These are phyloP conservation scores for Eimeria acervulina DNA, from an alignment of 169 alveolate species.

Conservation along the genomic window DNA sequence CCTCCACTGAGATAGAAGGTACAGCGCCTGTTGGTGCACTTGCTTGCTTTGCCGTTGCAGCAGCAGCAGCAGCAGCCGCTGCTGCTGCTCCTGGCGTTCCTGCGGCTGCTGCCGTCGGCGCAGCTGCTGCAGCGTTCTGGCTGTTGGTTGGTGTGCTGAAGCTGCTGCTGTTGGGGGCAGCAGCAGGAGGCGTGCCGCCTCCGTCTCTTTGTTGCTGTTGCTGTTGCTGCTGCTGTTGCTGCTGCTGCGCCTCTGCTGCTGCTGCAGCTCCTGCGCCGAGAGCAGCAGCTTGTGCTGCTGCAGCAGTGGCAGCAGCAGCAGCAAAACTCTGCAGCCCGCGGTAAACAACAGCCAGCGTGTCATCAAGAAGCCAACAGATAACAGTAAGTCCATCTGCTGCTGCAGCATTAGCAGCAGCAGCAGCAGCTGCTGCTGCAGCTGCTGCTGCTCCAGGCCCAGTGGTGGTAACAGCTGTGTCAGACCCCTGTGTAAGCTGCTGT, in stretches of 20 bases:
- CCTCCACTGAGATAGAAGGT: slow-evolving; percentile 10
- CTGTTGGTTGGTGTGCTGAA: neutral
- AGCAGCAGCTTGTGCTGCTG: slow-evolving; percentile 50
- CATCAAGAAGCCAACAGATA: slow-evolving; percentile 74
- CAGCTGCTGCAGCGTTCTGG: slow-evolving; percentile 47
- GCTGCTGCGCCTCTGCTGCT: slow-evolving; percentile 44
- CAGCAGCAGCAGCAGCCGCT: slow-evolving; percentile 8
- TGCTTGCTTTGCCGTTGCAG: slow-evolving; percentile 52
- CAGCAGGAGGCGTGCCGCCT: slow-evolving; percentile 50
- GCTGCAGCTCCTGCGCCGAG: slow-evolving; percentile 35
- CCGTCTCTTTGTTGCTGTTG: slow-evolving; percentile 5
- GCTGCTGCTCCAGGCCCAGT: slow-evolving; percentile 14
- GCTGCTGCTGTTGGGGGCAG: slow-evolving; percentile 48
- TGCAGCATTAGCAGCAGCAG: slow-evolving; percentile 47
- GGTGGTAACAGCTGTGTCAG: neutral
- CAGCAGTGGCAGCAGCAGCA: slow-evolving; percentile 65
- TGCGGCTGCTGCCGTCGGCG: neutral
- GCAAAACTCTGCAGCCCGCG: slow-evolving; percentile 69
- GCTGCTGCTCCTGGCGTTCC: slow-evolving; percentile 27
- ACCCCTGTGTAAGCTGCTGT: neutral
- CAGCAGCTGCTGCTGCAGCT: slow-evolving; percentile 44
- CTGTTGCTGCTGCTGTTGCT: slow-evolving; percentile 61
- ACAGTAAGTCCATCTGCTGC: slow-evolving; percentile 65
- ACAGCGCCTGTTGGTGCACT: slow-evolving; percentile 52
- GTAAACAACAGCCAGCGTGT: slow-evolving; percentile 63